Conservation (phyloP, 2,329 filamentous ascomycete genomes). For the Leptographium flavum region DNA sequence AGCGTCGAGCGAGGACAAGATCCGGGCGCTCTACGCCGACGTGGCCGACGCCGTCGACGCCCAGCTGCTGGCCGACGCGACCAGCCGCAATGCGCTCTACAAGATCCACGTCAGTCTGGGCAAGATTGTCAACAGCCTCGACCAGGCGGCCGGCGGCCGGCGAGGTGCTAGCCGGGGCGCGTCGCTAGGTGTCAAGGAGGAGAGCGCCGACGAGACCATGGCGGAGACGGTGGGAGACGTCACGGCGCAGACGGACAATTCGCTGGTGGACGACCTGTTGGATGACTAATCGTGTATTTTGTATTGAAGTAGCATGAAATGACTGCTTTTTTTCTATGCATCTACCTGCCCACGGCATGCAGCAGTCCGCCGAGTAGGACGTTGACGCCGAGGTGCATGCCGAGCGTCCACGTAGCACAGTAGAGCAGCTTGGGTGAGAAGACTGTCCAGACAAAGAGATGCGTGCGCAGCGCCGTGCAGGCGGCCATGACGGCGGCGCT, state of each 20-base stretch:
- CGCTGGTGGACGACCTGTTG: conserved; percentile 6
- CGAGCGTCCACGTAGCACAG: conserved; percentile 74
- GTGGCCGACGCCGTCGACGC: conserved; percentile 49
- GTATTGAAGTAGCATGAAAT: neutral
- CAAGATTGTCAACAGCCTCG: conserved; percentile 50
- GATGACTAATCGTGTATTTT: conserved; percentile 2
- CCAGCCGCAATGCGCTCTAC: conserved; percentile 48
- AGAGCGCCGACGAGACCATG: conserved; percentile 14
- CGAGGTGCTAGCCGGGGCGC: conserved; percentile 19
- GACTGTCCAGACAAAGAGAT: conserved; percentile 97
- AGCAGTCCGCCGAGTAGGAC: conserved; percentile 44
- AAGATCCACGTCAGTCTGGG: conserved; percentile 54
- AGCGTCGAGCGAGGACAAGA: conserved; percentile 42
- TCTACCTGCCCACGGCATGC: conserved; percentile 31
- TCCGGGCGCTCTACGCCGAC: conserved; percentile 42
- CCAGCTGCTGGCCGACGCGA: conserved; percentile 43
- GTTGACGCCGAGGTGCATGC: conserved; percentile 66
- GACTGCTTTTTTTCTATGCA: neutral
- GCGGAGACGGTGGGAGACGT: conserved; percentile 24
- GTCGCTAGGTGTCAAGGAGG: conserved; percentile 11
- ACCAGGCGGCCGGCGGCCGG: conserved; percentile 27
- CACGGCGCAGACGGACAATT: conserved; percentile 22
- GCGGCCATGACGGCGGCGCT: conserved; percentile 71
- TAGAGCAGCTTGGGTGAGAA: conserved; percentile 96
- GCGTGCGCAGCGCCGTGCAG: conserved; percentile 69